phyloP scores from a whole-genome alignment of 192 early-diverging fungal species.

The Linnemannia exigua region DNA sequence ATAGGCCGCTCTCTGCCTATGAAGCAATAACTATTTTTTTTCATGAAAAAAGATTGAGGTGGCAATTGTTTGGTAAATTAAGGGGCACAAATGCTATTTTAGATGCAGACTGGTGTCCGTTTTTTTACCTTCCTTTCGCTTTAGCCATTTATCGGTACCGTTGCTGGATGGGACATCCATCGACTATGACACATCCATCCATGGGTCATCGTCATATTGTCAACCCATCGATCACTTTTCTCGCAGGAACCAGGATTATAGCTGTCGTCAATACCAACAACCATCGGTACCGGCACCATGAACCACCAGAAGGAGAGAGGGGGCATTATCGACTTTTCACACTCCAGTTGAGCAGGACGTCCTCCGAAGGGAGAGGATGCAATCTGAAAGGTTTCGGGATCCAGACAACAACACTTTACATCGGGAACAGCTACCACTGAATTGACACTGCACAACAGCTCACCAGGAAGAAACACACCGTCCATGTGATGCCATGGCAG shows the following conservation, averaged over 20 bases:
- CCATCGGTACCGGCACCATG: not conserved
- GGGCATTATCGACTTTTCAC: not conserved
- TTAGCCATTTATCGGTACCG: constrained; percentile 2
- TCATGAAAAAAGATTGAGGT: not conserved
- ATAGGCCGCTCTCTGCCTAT: not conserved
- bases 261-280: not conserved
- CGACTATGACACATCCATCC: constrained; percentile 1
- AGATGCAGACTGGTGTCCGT: not conserved
- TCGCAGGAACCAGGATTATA: not conserved
- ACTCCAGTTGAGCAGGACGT: not conserved
- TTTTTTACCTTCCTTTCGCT: constrained; percentile 1
- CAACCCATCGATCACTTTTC: not conserved
- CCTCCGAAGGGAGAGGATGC: not conserved
- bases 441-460: not conserved
- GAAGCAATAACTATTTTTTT: not conserved
- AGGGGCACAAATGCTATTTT: not conserved
- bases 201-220: not conserved
- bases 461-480: not conserved
- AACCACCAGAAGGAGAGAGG: not conserved
- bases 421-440: not conserved
- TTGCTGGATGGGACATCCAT: not conserved
- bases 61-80: not conserved
- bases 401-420: not conserved
- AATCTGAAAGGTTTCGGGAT: not conserved
- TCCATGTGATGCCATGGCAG: not conserved